Conservation (phyloP, 2,329 filamentous ascomycete genomes). For the Furcasterigmium sp. region DNA sequence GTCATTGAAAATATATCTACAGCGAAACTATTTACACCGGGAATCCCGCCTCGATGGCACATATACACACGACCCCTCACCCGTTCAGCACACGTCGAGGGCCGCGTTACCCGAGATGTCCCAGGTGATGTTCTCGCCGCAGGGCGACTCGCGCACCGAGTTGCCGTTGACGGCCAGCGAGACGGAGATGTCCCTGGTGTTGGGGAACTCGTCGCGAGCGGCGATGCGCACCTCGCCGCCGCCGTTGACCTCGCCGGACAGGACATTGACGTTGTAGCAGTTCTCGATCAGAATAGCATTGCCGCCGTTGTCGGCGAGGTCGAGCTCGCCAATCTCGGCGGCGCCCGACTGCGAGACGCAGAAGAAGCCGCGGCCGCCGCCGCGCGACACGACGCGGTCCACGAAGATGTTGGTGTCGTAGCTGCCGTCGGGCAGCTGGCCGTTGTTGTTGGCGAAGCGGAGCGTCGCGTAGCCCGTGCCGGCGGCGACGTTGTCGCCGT, state of each 20-base stretch:
- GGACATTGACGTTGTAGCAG: constrained; percentile 50
- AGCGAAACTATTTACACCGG: too few species aligned
- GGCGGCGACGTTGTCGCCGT: constrained; percentile 47
- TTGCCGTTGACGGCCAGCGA: constrained; percentile 41
- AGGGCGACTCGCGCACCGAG: constrained; percentile 47
- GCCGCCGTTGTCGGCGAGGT: constrained; percentile 47
- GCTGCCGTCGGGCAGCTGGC: constrained; percentile 36
- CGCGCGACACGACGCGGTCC: constrained; percentile 48
- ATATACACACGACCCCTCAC: too few species aligned
- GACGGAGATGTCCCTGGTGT: constrained; percentile 45
- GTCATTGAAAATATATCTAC: too few species aligned
- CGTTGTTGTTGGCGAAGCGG: constrained; percentile 53
- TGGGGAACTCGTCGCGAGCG: constrained; percentile 48
- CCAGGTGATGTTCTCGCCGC: constrained; percentile 47
- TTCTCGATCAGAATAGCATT: constrained; percentile 56
- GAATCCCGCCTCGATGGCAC: too few species aligned
- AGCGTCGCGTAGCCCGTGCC: constrained; percentile 52
- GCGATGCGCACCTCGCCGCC: constrained; percentile 51
- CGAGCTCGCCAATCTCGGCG: constrained; percentile 41
- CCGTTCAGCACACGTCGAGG: constrained; percentile 31
- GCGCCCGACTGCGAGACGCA: constrained; percentile 52
- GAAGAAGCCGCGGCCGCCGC: constrained; percentile 52
- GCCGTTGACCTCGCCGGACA: constrained; percentile 43
- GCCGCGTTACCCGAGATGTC: constrained; percentile 39
- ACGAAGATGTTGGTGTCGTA: constrained; percentile 49